Conservation (phyloP, 768 basidiomycete species). For the Tulasnella sp. region DNA sequence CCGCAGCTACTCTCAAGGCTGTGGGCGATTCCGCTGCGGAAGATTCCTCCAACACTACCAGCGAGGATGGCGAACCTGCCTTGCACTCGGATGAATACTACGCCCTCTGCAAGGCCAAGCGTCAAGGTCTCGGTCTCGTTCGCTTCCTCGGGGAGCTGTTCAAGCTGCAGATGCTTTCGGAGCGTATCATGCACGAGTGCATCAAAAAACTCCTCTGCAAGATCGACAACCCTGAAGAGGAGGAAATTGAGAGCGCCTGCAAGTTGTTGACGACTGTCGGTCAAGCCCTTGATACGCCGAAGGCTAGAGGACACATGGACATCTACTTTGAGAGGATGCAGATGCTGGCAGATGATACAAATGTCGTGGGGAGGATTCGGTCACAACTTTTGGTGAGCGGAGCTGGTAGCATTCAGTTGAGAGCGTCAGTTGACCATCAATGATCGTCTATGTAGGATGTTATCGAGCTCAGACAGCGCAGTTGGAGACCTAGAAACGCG, state of each 20-base stretch:
- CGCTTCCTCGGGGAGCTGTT: conserved; percentile 98
- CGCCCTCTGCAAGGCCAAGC: conserved; percentile 93
- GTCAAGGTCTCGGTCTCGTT: conserved; percentile 93
- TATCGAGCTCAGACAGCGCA: conserved; percentile 78
- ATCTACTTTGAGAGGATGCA: conserved; percentile 92
- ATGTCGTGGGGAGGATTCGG: conserved; percentile 81
- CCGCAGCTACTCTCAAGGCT: conserved; percentile 79
- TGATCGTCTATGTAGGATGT: conserved; percentile 63
- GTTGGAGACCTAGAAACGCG: conserved; percentile 70
- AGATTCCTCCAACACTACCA: conserved; percentile 46
- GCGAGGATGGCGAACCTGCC: conserved; percentile 54
- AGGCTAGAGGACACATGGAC: conserved; percentile 81
- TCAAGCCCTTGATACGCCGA: conserved; percentile 68
- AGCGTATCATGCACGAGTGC: conserved; percentile 98
- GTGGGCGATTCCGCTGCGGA: conserved; percentile 69
- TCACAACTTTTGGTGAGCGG: conserved; percentile 90
- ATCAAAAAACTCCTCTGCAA: conserved; percentile 87
- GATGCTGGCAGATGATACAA: conserved; percentile 66
- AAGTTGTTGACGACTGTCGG: conserved; percentile 90
- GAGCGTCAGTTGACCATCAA: not conserved
- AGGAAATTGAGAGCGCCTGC: conserved; percentile 95
- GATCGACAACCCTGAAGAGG: conserved; percentile 92
- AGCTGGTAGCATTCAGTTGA: not conserved
- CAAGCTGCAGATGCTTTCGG: conserved; percentile 97
- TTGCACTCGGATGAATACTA: conserved; percentile 96